Evolutionary conservation across 495 filamentous ascomycete species (phyloP).

Genomic region (Penicillium longicatenatum): DNA sequence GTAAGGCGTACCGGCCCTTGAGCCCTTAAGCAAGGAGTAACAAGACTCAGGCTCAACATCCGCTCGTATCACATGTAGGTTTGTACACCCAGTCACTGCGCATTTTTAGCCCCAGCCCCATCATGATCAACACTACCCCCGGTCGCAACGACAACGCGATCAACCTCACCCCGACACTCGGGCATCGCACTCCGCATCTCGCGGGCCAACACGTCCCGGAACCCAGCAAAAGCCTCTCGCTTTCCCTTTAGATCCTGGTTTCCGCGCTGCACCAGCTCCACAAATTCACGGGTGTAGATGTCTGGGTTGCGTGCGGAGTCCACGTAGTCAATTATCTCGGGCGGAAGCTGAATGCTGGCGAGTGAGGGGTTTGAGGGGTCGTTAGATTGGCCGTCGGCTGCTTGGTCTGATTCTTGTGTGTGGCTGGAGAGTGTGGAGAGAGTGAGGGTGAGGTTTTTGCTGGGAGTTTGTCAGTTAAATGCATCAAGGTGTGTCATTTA

Average conservation of each 20-base stretch:
- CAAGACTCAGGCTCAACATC: background rate
- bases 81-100: background rate
- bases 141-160: slow-evolving; percentile 56
- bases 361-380: slow-evolving; percentile 50
- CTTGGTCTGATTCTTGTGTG: slow-evolving; percentile 33
- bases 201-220: slow-evolving; percentile 77
- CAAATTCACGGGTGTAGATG: slow-evolving; percentile 97
- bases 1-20: background rate
- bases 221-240: slow-evolving; percentile 73
- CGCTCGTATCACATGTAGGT: background rate
- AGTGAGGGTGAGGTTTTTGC: slow-evolving; percentile 47
- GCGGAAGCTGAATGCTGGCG: slow-evolving; percentile 63
- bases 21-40: background rate
- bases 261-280: slow-evolving; percentile 79
- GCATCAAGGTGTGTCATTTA: slow-evolving; percentile 17
- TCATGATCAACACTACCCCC: slow-evolving; percentile 19
- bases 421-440: slow-evolving; percentile 44
- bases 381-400: slow-evolving; percentile 33
- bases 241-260: slow-evolving; percentile 89
- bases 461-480: slow-evolving; percentile 19
- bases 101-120: slow-evolving; percentile 2
- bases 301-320: slow-evolving; percentile 93
- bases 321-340: slow-evolving; percentile 92
- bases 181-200: slow-evolving; percentile 81
- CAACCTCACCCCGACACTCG: slow-evolving; percentile 71